A percentile compares a stretch with the other conserved stretches of the same genome.
These are phyloP conservation scores for Zalerion maritima DNA, from an alignment of 495 filamentous ascomycete species.

Conservation along the genomic window DNA sequence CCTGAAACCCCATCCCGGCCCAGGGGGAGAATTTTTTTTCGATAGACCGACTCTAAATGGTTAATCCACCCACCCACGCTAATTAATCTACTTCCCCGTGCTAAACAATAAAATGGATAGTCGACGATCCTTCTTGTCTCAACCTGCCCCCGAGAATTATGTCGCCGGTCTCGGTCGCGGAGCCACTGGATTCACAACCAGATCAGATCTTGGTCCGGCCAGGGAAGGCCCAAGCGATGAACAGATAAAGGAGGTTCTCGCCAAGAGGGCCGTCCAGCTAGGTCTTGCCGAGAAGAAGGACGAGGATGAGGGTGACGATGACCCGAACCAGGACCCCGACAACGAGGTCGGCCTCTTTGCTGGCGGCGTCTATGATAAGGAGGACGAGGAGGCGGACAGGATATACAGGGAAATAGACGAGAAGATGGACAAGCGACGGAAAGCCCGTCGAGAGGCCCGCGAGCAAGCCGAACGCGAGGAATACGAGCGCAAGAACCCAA, in stretches of 20 bases:
- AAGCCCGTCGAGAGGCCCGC: slow-evolving; percentile 84
- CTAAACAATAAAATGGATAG: slow-evolving; percentile 57
- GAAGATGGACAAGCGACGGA: slow-evolving; percentile 82
- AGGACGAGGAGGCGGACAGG: slow-evolving; percentile 91
- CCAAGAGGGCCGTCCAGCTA: slow-evolving; percentile 73
- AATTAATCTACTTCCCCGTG: too few relatives aligned
- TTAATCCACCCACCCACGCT: too few relatives aligned
- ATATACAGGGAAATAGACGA: slow-evolving; percentile 95
- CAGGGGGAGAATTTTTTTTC: too few relatives aligned
- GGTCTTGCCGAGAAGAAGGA: slow-evolving; percentile 74
- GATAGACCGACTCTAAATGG: too few relatives aligned
- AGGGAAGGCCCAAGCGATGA: slow-evolving; percentile 95
- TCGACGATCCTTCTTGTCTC: slow-evolving; percentile 81
- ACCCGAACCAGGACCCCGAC: slow-evolving; percentile 87
- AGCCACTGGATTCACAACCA: slow-evolving; percentile 94
- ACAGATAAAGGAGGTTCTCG: slow-evolving; percentile 93
- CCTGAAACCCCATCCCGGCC: too few relatives aligned
- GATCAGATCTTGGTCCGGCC: slow-evolving; percentile 91
- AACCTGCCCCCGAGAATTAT: slow-evolving; percentile 92
- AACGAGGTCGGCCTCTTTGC: slow-evolving; percentile 94
- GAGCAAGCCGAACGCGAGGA: slow-evolving; percentile 83
- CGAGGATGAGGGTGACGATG: slow-evolving; percentile 63
- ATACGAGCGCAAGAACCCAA: slow-evolving; percentile 92
- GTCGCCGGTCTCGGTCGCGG: slow-evolving; percentile 95
- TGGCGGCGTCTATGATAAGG: slow-evolving; percentile 82